Percentiles rank a stretch among this genome's conserved stretches.
Evolutionary conservation across 2,329 filamentous ascomycete genomes (phyloP).

Genomic region (Neonectria sp.): DNA sequence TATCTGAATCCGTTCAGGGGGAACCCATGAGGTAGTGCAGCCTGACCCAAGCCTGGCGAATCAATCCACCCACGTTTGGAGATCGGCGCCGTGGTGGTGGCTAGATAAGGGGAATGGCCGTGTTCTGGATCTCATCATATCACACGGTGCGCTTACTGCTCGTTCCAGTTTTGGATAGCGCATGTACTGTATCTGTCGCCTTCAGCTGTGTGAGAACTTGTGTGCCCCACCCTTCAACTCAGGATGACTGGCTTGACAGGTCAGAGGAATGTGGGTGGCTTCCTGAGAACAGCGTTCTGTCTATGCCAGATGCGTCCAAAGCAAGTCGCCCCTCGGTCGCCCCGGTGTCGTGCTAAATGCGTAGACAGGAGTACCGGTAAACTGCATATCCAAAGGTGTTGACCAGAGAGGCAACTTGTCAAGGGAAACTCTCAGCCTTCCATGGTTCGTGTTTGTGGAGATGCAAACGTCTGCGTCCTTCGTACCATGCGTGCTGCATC

Average conservation of each 20-base stretch:
- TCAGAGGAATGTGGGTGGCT: conserved; percentile 25
- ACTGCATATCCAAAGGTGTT: neutral
- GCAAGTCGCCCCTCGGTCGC: conserved; percentile 12
- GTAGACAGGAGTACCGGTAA: conserved; percentile 3
- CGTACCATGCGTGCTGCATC: neutral
- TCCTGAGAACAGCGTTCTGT: conserved; percentile 14
- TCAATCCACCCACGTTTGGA: conserved; percentile 54
- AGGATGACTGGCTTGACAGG: conserved; percentile 8
- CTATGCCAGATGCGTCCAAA: conserved; percentile 12
- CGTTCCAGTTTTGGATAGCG: neutral
- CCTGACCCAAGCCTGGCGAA: conserved; percentile 48
- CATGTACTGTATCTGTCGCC: neutral
- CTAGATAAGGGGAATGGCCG: conserved; percentile 39
- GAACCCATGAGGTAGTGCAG: conserved; percentile 22
- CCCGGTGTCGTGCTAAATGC: conserved; percentile 22
- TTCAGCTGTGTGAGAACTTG: conserved; percentile 7
- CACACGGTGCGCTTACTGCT: conserved; percentile 19
- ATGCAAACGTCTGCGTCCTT: neutral
- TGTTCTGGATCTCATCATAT: conserved; percentile 7
- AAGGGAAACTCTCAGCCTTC: neutral
- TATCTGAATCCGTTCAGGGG: conserved; percentile 43
- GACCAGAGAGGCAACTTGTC: neutral
- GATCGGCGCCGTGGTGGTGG: conserved; percentile 36
- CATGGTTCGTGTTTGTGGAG: conserved; percentile 4
- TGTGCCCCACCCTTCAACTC: conserved; percentile 4